Base-by-base conservation (phyloP, 441 rosid species). In the Daphne laureola region DNA sequence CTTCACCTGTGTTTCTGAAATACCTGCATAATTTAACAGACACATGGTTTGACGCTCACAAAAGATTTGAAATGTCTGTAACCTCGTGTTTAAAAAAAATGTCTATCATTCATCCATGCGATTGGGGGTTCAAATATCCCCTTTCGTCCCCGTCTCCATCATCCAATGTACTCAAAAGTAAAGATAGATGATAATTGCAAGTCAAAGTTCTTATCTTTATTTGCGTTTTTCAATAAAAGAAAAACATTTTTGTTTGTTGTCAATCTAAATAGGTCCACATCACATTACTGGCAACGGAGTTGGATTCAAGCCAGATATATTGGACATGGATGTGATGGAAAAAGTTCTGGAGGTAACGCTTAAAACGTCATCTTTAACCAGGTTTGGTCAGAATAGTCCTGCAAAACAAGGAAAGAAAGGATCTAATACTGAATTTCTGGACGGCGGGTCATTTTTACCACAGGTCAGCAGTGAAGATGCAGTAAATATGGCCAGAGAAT, bases 301-400 rank as follows among this genome's bases (percentile, higher is more conserved):
- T 53, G 96, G 98, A 52, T 91, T 91, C 77, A 88, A 91, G 70
- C 98, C 96, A 1, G 95, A 86, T 16, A 91, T 91, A 45, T 68
- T 91, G 69, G 98, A 87, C 81, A 86, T 91, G 98, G 96, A 87
- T 74, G 67, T 91, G 12, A 83, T 91, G 95, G 96, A 91, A 54
- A 81, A 73, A 49, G 98, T 91, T 68, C 82, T 91, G 4, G 95
- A 86, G 95, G 98, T 82, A 64, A 58, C 8, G 38, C 38, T 31
- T 5, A 31, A 31, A 5, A 64, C 50, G n/a, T 44, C 3, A 4
- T 36, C 14, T 27, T 0, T 16, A 26, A 2, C 1, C 36, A 13
- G 12, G 17, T 44, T n/a, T 13, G 31, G 1, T 27, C 23, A 9
- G 31, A 27, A 42, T 12, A 49, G 49, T 35, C 25, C 27, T 6